Evolutionary conservation across 1,284 basidiomycete species (phyloP).

Genomic region (Sanghuangporus weigelae): DNA sequence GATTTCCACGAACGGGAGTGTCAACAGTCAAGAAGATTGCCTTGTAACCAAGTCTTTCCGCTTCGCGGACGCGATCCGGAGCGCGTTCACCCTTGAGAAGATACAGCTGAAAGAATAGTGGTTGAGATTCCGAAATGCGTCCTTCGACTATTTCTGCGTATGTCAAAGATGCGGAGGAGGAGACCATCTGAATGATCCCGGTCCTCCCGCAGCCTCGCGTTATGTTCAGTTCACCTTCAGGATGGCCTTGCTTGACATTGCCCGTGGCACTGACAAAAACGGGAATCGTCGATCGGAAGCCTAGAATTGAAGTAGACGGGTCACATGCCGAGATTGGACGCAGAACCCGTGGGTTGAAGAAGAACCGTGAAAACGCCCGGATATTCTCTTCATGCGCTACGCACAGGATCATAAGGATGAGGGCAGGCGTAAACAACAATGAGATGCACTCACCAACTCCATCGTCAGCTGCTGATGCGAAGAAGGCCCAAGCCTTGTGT

Average conservation of each 20-base stretch:
- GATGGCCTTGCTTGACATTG: conserved; percentile 88
- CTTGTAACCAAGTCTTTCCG: conserved; percentile 70
- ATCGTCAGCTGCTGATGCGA: conserved; percentile 79
- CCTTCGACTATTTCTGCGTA: conserved; percentile 64
- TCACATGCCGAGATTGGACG: conserved; percentile 64
- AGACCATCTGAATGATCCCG: conserved; percentile 85
- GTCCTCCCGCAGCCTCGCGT: conserved; percentile 68
- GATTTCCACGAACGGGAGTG: conserved; percentile 80
- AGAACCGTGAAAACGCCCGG: conserved; percentile 72
- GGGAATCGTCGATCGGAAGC: conserved; percentile 68
- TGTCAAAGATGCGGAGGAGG: conserved; percentile 81
- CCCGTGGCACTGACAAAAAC: conserved; percentile 85
- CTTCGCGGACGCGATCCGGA: conserved; percentile 65
- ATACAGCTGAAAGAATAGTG: conserved; percentile 85
- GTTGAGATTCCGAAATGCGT: conserved; percentile 52
- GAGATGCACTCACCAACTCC: conserved; percentile 56
- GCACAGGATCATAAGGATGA: conserved; percentile 15
- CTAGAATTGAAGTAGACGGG: conserved; percentile 73
- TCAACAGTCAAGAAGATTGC: conserved; percentile 92
- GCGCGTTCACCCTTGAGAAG: conserved; percentile 75
- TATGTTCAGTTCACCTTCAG: conserved; percentile 82
- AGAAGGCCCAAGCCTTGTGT: conserved; percentile 76
- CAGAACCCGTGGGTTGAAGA: conserved; percentile 80
- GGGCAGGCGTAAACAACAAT: not conserved
- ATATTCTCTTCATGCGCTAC: conserved; percentile 62